A percentile compares a stretch with the other conserved stretches of the same genome.
Evolutionary conservation across 345 rosid species (phyloP).

Genomic region (Tarenaya hassleriana): DNA sequence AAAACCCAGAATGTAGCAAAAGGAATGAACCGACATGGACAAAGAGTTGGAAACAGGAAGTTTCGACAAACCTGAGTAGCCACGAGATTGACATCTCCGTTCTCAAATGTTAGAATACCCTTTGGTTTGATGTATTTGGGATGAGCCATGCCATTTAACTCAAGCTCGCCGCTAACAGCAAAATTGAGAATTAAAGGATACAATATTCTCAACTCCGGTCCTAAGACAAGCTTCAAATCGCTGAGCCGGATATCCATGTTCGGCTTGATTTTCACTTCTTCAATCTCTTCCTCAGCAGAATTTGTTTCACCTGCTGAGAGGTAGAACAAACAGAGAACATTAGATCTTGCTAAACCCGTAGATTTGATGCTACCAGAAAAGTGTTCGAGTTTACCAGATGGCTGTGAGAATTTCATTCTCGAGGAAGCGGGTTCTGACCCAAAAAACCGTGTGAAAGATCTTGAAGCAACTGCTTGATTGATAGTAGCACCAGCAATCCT

Average conservation of each 20-base stretch:
- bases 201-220: constrained; percentile 86
- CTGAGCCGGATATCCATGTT: constrained; percentile 74
- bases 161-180: constrained; percentile 92
- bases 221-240: constrained; percentile 86
- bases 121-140: constrained; percentile 84
- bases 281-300: constrained; percentile 62
- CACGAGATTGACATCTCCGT: constrained; percentile 97
- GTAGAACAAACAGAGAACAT: constrained; percentile 23
- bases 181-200: constrained; percentile 92
- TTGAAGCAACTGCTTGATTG: constrained; percentile 78
- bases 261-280: constrained; percentile 61
- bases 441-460: constrained; percentile 75
- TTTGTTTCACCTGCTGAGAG: constrained; percentile 51
- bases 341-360: neutral
- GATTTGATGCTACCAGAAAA: constrained; percentile 1
- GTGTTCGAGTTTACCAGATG: constrained; percentile 41
- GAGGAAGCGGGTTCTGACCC: constrained; percentile 62
- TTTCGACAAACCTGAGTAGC: constrained; percentile 73
- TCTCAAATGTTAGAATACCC: constrained; percentile 87
- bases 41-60: constrained; percentile 5
- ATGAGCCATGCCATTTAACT: constrained; percentile 84
- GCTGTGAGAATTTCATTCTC: constrained; percentile 47
- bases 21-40: constrained; percentile 5
- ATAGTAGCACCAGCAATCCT: constrained; percentile 56
- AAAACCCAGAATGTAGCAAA: constrained; percentile 14